phyloP scores from a whole-genome alignment of 352 stramenopile species.

The Stephanocyclus meneghinianus region DNA sequence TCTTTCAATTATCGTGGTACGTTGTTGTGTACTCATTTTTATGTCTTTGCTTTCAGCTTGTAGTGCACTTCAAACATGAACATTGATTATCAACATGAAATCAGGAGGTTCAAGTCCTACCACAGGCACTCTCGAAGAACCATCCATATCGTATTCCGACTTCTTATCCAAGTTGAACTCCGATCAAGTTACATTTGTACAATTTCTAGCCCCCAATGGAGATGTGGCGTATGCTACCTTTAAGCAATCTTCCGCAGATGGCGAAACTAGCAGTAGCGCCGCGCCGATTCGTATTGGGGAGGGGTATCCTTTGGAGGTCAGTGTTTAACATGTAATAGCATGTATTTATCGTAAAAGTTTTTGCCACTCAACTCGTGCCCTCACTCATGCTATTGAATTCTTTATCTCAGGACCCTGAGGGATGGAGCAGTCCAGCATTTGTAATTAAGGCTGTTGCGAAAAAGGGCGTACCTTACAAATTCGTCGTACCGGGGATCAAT shows the following conservation, averaged over 20 bases:
- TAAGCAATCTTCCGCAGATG: constrained; percentile 34
- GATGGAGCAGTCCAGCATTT: constrained; percentile 72
- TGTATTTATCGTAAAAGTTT: constrained; percentile 24
- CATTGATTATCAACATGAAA: constrained; percentile 10
- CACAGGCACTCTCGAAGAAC: constrained; percentile 55
- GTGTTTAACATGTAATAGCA: constrained; percentile 1
- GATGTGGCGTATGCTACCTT: constrained; percentile 76
- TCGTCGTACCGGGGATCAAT: constrained; percentile 60
- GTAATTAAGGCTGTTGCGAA: constrained; percentile 70
- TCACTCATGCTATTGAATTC: not conserved
- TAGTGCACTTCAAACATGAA: not conserved
- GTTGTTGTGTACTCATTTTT: not conserved
- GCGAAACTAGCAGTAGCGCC: constrained; percentile 8
- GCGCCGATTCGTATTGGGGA: constrained; percentile 73
- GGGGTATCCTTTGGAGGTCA: constrained; percentile 48
- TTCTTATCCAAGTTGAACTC: constrained; percentile 64
- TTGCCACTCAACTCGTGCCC: not conserved
- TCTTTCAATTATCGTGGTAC: constrained; percentile 73
- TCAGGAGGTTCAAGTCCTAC: constrained; percentile 40
- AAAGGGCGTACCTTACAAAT: constrained; percentile 76
- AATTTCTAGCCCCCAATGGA: constrained; percentile 77
- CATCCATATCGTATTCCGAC: constrained; percentile 66
- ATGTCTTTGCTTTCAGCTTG: not conserved
- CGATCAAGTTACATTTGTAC: constrained; percentile 71
- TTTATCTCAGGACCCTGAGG: constrained; percentile 47